Conservation (phyloP, 2,329 filamentous ascomycete species). For the Venturia aucupariae region DNA sequence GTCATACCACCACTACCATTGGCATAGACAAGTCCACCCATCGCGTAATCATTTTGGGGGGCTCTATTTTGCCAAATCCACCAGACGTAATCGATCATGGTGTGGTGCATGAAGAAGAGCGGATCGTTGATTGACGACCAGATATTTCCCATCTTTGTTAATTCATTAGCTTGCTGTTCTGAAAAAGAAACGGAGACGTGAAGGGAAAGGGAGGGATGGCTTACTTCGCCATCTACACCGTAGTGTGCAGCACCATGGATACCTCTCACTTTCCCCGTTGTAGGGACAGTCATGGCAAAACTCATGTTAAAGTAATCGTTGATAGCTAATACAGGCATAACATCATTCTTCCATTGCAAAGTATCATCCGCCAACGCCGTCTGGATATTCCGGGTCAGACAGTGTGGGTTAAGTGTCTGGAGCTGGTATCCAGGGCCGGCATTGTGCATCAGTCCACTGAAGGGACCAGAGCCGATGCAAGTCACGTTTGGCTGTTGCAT, state of each 20-base stretch:
- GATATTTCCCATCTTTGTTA: constrained; percentile 28
- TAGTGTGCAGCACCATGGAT: constrained; percentile 3
- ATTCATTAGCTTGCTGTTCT: constrained; percentile 3
- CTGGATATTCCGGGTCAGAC: background rate
- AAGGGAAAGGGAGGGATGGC: background rate
- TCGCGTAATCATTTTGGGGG: constrained; percentile 26
- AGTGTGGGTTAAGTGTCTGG: constrained; percentile 1
- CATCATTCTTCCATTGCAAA: constrained; percentile 8
- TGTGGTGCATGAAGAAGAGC: constrained; percentile 40
- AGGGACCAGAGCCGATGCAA: constrained; percentile 7
- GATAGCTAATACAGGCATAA: background rate
- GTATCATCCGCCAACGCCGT: background rate
- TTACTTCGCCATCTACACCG: background rate
- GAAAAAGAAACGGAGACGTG: constrained; percentile 20
- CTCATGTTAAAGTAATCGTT: constrained; percentile 1
- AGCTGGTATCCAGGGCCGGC: constrained; percentile 4
- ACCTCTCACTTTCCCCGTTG: background rate
- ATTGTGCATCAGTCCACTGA: background rate
- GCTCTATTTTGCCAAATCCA: constrained; percentile 43
- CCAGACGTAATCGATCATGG: constrained; percentile 39
- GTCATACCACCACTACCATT: constrained; percentile 10
- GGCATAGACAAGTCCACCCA: constrained; percentile 31
- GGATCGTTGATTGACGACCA: constrained; percentile 25
- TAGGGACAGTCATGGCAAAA: background rate
- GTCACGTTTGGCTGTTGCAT: background rate